Percentiles rank a stretch among this genome's conserved stretches.
Evolutionary conservation across 768 basidiomycete species (phyloP).

Genomic region (Auricularia auricula-judae): DNA sequence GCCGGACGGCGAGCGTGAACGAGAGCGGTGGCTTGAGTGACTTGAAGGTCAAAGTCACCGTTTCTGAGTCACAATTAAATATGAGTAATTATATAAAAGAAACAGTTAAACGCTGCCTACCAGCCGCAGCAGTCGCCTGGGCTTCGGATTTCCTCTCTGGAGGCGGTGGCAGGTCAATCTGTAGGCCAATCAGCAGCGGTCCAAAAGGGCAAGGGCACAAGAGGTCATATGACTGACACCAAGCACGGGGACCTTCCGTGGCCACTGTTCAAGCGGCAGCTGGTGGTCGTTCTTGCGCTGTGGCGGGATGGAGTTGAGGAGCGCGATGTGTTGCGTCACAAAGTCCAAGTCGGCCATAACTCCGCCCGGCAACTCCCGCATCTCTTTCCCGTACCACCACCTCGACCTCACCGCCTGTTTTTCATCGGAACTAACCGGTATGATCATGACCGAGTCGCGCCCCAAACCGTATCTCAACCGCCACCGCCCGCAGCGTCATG

Average conservation of each 20-base stretch:
- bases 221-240: slow-evolving; percentile 34
- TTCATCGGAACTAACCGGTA: background rate
- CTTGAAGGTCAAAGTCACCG: slow-evolving; percentile 71
- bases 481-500: background rate
- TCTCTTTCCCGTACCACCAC: background rate
- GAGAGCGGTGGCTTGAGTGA: slow-evolving; percentile 78
- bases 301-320: background rate
- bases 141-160: slow-evolving; percentile 37
- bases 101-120: background rate
- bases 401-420: background rate
- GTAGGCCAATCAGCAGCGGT: slow-evolving; percentile 5
- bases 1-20: slow-evolving; percentile 60
- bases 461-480: background rate
- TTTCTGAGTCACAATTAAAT: slow-evolving; percentile 19
- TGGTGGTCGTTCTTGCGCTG: slow-evolving; percentile 48
- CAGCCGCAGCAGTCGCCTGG: slow-evolving; percentile 23
- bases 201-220: slow-evolving; percentile 1
- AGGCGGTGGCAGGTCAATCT: slow-evolving; percentile 53
- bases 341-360: background rate
- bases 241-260: slow-evolving; percentile 60
- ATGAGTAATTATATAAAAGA: slow-evolving; percentile 3
- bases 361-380: background rate
- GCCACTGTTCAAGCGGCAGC: slow-evolving; percentile 51
- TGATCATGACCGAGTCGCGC: background rate
- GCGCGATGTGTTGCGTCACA: background rate